These are phyloP conservation scores for Kwoniella dejecticola DNA, from an alignment of 768 basidiomycete species.

Conservation along the genomic window DNA sequence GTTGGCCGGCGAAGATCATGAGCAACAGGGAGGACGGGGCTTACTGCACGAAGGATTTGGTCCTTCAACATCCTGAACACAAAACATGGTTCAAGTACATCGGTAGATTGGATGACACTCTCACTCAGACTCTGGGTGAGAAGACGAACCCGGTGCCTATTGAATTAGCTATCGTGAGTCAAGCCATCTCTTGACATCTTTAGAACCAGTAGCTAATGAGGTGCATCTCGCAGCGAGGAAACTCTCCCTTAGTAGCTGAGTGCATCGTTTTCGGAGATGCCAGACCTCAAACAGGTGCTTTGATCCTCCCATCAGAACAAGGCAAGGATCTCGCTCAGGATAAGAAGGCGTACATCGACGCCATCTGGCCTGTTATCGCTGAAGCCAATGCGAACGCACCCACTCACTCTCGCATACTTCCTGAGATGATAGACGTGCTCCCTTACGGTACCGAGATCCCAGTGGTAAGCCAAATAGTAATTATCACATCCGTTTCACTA, in stretches of 20 bases:
- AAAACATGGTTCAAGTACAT: conserved; percentile 60
- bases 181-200: background rate
- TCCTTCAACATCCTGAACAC: conserved; percentile 59
- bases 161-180: conserved; percentile 59
- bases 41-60: conserved; percentile 64
- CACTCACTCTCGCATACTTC: conserved; percentile 61
- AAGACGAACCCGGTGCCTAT: conserved; percentile 66
- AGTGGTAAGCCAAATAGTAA: conserved; percentile 29
- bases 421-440: conserved; percentile 62
- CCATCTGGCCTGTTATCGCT: conserved; percentile 60
- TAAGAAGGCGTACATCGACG: conserved; percentile 55
- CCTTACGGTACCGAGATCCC: conserved; percentile 61
- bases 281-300: conserved; percentile 60
- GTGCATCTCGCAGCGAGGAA: conserved; percentile 55
- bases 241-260: conserved; percentile 60
- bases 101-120: conserved; percentile 64
- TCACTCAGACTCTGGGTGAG: conserved; percentile 60
- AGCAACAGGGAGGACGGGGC: conserved; percentile 62
- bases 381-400: conserved; percentile 63
- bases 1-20: conserved; percentile 61
- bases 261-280: conserved; percentile 64
- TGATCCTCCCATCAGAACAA: conserved; percentile 61
- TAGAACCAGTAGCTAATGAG: background rate
- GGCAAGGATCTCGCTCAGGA: conserved; percentile 48
- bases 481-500: background rate